Conservation (phyloP, 768 basidiomycete genomes). For the Lactarius indigo region DNA sequence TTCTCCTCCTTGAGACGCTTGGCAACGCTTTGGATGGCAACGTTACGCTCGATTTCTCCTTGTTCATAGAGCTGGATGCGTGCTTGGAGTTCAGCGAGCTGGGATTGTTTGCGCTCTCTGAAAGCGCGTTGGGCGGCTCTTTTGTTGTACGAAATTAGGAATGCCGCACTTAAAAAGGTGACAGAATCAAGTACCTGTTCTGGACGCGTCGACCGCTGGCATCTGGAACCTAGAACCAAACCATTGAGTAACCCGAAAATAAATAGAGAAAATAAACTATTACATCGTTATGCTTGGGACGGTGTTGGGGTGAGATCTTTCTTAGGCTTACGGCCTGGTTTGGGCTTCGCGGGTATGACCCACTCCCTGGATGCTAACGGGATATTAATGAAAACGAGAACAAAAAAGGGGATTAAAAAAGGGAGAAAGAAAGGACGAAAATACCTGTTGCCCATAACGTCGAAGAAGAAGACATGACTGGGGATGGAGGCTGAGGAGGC, state of each 20-base stretch:
- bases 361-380: constrained; percentile 79
- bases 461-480: constrained; percentile 42
- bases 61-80: constrained; percentile 83
- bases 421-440: constrained; percentile 17
- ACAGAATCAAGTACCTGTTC: constrained; percentile 48
- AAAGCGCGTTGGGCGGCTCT: constrained; percentile 90
- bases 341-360: constrained; percentile 83
- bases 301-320: constrained; percentile 45
- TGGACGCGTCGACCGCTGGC: constrained; percentile 68
- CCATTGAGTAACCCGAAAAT: constrained; percentile 20
- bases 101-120: constrained; percentile 84
- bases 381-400: constrained; percentile 16
- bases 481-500: constrained; percentile 26
- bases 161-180: constrained; percentile 1
- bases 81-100: constrained; percentile 83
- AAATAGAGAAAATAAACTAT: constrained; percentile 26
- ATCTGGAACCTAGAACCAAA: constrained; percentile 37
- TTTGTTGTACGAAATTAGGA: constrained; percentile 11
- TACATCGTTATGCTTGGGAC: constrained; percentile 52
- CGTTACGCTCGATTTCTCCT: constrained; percentile 85
- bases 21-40: constrained; percentile 77
- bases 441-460: constrained; percentile 76
- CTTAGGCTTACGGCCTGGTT: constrained; percentile 86
- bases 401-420: constrained; percentile 7
- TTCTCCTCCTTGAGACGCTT: constrained; percentile 88